phyloP scores from a whole-genome alignment of 208 protist genomes.

The Herpetomonas samuelpessoai region DNA sequence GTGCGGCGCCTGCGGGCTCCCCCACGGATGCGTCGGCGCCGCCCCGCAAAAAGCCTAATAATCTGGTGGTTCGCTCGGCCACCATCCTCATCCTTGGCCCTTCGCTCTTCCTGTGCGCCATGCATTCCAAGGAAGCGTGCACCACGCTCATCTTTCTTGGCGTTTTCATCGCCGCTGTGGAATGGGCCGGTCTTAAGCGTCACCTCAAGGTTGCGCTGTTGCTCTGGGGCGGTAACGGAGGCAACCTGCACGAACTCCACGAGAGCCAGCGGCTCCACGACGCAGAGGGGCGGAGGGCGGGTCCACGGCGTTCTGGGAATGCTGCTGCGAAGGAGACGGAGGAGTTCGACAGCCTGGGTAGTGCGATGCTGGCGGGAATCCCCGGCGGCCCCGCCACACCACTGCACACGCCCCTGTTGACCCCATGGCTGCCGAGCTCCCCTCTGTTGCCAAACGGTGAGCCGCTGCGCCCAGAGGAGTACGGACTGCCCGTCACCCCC shows the following conservation, averaged over 20 bases:
- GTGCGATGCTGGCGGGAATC: too few species aligned
- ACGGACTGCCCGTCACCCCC: slow-evolving; percentile 48
- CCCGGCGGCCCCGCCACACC: too few species aligned
- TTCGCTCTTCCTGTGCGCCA: slow-evolving; percentile 30
- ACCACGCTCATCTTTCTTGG: slow-evolving; percentile 43
- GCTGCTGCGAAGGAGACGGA: neutral
- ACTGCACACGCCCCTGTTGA: too few species aligned
- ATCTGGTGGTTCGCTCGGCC: slow-evolving; percentile 50
- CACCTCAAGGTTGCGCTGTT: slow-evolving; percentile 83
- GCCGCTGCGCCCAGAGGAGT: slow-evolving; percentile 38
- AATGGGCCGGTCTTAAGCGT: slow-evolving; percentile 79
- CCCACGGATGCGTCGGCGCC: too few species aligned
- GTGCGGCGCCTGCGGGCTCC: too few species aligned
- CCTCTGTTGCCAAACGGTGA: slow-evolving; percentile 22
- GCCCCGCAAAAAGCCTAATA: slow-evolving; percentile 30
- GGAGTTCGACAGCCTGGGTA: neutral
- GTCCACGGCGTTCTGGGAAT: too few species aligned
- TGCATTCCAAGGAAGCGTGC: slow-evolving; percentile 33
- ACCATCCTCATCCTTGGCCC: slow-evolving; percentile 66
- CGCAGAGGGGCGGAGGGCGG: neutral
- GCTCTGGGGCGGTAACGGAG: slow-evolving; percentile 9
- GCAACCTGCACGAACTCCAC: neutral
- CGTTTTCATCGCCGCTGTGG: slow-evolving; percentile 50
- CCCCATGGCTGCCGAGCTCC: slow-evolving; percentile 8
- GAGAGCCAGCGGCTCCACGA: neutral